These are phyloP conservation scores for Candida frijolesensis DNA, from an alignment of 1,139 yeast species.

Conservation along the genomic window DNA sequence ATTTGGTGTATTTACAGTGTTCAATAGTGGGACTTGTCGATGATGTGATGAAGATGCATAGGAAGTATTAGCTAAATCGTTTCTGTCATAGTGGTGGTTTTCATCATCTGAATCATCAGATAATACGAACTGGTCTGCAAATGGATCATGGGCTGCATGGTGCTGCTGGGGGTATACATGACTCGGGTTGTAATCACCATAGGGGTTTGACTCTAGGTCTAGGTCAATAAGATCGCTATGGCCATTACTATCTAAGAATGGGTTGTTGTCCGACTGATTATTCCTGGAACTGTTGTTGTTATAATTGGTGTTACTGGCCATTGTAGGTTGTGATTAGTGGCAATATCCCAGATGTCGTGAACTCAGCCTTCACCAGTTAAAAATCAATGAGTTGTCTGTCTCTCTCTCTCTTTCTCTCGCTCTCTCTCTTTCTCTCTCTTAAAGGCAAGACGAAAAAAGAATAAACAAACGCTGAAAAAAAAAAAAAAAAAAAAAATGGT, in stretches of 20 bases:
- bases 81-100: constrained; percentile 6
- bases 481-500: not conserved
- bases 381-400: not conserved
- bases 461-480: not conserved
- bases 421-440: not conserved
- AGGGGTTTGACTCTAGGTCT: constrained; percentile 23
- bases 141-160: constrained; percentile 13
- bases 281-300: not conserved
- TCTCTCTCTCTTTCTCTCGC: not conserved
- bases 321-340: not conserved
- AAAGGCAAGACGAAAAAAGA: not conserved
- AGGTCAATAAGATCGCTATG: constrained; percentile 34
- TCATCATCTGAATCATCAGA: constrained; percentile 35
- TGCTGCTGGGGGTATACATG: constrained; percentile 14
- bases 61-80: constrained; percentile 5
- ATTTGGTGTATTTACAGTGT: constrained; percentile 19
- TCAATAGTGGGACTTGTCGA: constrained; percentile 29
- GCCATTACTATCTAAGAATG: constrained; percentile 22
- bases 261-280: constrained; percentile 16
- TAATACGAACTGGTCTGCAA: constrained; percentile 32
- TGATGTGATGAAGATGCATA: constrained; percentile 10
- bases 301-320: not conserved
- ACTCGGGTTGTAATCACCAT: constrained; percentile 16
- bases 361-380: constrained; percentile 1
- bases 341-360: not conserved